Evolutionary conservation across 495 filamentous ascomycete species (phyloP), one percentile per base, ranked within the genome.

Genomic region (Aspergillus campestris): DNA sequence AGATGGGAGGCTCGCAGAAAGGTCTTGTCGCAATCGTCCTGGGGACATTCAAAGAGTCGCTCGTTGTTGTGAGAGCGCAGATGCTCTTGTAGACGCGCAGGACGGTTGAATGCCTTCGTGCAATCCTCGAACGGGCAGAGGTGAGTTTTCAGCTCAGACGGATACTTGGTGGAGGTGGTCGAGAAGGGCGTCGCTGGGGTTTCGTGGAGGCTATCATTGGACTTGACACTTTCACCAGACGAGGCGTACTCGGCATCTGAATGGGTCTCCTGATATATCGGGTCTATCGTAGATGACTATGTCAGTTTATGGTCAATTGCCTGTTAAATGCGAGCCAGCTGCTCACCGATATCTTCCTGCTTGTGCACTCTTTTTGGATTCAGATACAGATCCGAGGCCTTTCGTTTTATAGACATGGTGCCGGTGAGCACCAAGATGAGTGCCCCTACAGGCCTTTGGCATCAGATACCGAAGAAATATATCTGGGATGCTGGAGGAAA

Each of bases 1-100:
- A 97, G 74, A 65, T 95, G 88, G 49, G 87, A 87, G 36, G 82
- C 72, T 31, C 89, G 84, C 29, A 84, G 66, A 55, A 94, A 98
- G 46, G 75, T 74, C 65, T 95, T 95, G 52, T 76, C 78, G 59
- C 92, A 98, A 12, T 62, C 78, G 0, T 68, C 57, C 44, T 81
- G 71, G 3, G 75, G 66, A 58, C 92, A 98, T 24, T 69, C 60
- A 58, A 80, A 87, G 6, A 84, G 72, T 7, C 89, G 77, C 52
- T 89, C 86, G 50, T 86, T 84, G 34, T 79, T 87, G 59, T 95
- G 89, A 3, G 83, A 84, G 35, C 85, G 71, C 3, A 88, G 55
- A 56, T 95, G 89, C 36, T 84, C 77, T n/a, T 80, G 71, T 2
- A 95, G 75, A 31, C 85, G 78, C n/a, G 78, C 80, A 2, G 86